Evolutionary conservation across 2,329 filamentous ascomycete genomes (phyloP).

Genomic region (Fusarium domesticum): DNA sequence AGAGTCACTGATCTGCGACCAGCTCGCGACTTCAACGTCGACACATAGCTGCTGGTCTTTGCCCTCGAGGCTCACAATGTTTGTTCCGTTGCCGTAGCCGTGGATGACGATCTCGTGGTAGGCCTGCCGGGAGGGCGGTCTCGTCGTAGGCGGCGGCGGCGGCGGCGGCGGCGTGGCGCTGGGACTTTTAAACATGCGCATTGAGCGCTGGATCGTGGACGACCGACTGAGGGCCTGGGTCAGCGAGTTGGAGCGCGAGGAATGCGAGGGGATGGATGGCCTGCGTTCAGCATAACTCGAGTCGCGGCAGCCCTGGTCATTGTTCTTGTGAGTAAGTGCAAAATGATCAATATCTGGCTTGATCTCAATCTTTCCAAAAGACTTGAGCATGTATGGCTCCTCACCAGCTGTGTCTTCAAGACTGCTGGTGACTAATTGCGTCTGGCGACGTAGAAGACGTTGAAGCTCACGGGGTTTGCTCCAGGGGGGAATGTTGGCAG

Average conservation of each 20-base stretch:
- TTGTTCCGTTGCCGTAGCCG: constrained; percentile 54
- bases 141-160: constrained; percentile 14
- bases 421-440: constrained; percentile 22
- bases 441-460: constrained; percentile 30
- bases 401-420: constrained; percentile 13
- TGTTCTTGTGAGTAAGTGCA: constrained; percentile 39
- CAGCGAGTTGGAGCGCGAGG: constrained; percentile 32
- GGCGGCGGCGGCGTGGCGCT: constrained; percentile 10
- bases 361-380: constrained; percentile 39
- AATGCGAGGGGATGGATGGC: constrained; percentile 17
- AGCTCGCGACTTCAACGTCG: constrained; percentile 8
- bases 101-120: constrained; percentile 53
- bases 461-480: constrained; percentile 31
- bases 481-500: constrained; percentile 47
- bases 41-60: neutral
- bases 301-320: constrained; percentile 4
- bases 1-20: constrained; percentile 27
- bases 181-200: constrained; percentile 29
- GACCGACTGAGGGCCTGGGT: constrained; percentile 32
- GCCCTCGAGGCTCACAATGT: constrained; percentile 33
- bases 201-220: constrained; percentile 35
- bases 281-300: constrained; percentile 17
- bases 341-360: constrained; percentile 57
- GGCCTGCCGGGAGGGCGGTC: constrained; percentile 17
- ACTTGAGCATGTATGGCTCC: constrained; percentile 2